Evolutionary conservation across 768 basidiomycete species (phyloP).

Genomic region (Pholiota conissans): DNA sequence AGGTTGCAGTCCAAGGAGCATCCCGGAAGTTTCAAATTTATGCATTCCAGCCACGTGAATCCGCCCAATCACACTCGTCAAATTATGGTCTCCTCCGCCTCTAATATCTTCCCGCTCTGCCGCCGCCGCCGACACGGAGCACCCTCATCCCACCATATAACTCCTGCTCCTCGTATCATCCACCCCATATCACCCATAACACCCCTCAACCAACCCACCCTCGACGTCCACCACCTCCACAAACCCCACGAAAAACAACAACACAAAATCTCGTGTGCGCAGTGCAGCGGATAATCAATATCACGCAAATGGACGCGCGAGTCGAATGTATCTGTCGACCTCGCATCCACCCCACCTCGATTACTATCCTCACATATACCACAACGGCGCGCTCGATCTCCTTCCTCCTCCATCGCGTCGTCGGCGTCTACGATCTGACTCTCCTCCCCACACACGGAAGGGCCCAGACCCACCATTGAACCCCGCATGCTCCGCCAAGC

Average conservation of each 20-base stretch:
- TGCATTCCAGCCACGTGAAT: constrained; percentile 41
- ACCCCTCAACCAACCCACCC: neutral
- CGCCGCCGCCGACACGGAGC: constrained; percentile 12
- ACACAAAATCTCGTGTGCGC: no score
- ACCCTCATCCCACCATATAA: no score
- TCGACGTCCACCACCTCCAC: no score
- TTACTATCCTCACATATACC: no score
- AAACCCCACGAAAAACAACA: no score
- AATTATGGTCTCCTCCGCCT: constrained; percentile 20
- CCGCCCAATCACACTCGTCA: constrained; percentile 29
- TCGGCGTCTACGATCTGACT: no score
- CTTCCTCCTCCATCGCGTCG: no score
- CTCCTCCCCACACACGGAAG: no score
- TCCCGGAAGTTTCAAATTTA: constrained; percentile 40
- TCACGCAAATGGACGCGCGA: no score
- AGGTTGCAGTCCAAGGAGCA: constrained; percentile 35
- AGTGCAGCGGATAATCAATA: neutral
- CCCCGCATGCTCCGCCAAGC: constrained; percentile 8
- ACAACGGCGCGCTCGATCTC: constrained; percentile 22
- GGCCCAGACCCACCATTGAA: no score
- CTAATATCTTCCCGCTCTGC: constrained; percentile 19
- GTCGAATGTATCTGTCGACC: no score
- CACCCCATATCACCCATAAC: constrained; percentile 17
- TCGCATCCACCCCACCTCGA: no score
- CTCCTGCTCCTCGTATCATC: neutral